phyloP scores from a whole-genome alignment of 1,139 yeast genomes.

The Blastobotrys buckinghamii region DNA sequence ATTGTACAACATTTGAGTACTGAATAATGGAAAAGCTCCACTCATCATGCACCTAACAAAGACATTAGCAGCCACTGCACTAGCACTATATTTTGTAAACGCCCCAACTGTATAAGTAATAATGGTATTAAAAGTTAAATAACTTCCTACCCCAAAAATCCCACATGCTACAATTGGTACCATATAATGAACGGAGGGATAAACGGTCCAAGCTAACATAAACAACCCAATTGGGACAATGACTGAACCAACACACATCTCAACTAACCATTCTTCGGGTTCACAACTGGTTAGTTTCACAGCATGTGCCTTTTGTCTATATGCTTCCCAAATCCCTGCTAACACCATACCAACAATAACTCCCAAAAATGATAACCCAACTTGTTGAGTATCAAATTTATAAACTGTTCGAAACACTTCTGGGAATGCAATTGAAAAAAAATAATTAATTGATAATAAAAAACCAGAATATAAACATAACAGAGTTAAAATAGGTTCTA shows the following conservation, averaged over 20 bases:
- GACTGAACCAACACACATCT: conserved; percentile 41
- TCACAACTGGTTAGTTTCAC: no score
- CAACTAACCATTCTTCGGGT: no score
- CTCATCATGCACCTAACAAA: no score
- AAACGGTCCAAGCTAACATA: conserved; percentile 59
- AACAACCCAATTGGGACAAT: conserved; percentile 53
- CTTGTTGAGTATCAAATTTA: conserved; percentile 32
- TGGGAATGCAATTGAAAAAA: conserved; percentile 61
- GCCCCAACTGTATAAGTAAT: no score
- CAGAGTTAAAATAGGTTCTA: conserved; percentile 3
- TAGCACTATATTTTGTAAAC: no score
- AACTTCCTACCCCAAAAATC: conserved; percentile 11
- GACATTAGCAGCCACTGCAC: no score
- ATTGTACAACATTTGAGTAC: no score
- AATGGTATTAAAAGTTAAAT: no score
- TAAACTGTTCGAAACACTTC: conserved; percentile 47
- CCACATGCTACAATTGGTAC: conserved; percentile 49
- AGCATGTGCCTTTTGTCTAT: no score
- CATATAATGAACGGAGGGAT: conserved; percentile 69
- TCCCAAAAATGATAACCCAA: conserved; percentile 30
- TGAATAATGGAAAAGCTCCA: no score
- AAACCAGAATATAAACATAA: conserved; percentile 35
- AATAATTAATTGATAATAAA: conserved; percentile 51
- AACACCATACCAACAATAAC: conserved; percentile 2
- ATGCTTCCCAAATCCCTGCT: no score